Conservation (phyloP, 805 yeast genomes). For the Lipomyces mesembrius region DNA sequence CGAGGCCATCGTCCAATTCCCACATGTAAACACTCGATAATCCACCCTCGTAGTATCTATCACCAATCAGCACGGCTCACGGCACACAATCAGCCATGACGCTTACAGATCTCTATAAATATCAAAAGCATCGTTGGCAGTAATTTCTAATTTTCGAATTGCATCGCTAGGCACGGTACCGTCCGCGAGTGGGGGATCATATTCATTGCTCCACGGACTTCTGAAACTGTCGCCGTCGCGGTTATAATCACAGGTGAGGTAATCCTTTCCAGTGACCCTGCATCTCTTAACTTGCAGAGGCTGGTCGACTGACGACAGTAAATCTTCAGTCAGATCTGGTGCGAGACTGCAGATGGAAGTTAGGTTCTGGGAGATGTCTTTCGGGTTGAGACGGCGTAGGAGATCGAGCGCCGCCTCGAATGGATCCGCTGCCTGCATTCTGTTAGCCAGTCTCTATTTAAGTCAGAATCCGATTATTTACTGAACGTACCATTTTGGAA, state of each 20-base stretch:
- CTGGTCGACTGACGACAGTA: constrained; percentile 82
- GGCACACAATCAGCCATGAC: neutral
- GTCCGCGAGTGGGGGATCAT: constrained; percentile 59
- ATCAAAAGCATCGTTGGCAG: constrained; percentile 89
- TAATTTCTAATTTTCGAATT: constrained; percentile 73
- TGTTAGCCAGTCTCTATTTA: neutral
- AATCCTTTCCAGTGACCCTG: constrained; percentile 62
- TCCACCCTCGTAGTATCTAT: constrained; percentile 87
- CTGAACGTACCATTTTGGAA: neutral
- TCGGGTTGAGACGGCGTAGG: constrained; percentile 75
- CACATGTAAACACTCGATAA: constrained; percentile 86
- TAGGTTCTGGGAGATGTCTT: constrained; percentile 55
- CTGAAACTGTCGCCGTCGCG: constrained; percentile 92
- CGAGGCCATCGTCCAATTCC: constrained; percentile 84
- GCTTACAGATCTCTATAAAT: constrained; percentile 75
- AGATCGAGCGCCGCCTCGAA: constrained; percentile 81
- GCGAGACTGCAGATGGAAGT: constrained; percentile 55
- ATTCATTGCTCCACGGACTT: constrained; percentile 87
- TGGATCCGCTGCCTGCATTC: constrained; percentile 47
- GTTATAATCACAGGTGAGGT: constrained; percentile 88
- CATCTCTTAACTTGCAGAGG: constrained; percentile 68
- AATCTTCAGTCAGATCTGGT: constrained; percentile 82
- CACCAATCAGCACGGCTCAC: neutral
- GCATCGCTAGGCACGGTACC: constrained; percentile 73
- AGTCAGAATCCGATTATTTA: neutral